Percentiles rank a stretch among this genome's conserved stretches.
Evolutionary conservation across 176 grass and related monocot species (phyloP).

Genomic region (Neostapfia colusana): DNA sequence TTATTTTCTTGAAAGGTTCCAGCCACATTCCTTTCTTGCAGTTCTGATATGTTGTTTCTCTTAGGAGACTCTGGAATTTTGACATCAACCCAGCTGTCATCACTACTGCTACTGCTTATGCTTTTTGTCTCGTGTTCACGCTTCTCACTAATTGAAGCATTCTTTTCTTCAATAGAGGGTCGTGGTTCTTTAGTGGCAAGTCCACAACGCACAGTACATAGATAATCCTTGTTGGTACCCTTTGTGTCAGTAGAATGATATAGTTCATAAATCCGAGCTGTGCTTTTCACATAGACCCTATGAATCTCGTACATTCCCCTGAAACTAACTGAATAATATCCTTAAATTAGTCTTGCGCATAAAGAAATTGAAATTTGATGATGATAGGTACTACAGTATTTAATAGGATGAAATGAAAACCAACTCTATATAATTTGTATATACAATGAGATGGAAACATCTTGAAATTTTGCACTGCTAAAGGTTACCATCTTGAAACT

Average conservation of each 20-base stretch:
- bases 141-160: constrained; percentile 40
- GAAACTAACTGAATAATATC: constrained; percentile 62
- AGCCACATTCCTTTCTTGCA: constrained; percentile 38
- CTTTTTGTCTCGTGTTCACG: constrained; percentile 43
- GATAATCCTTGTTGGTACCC: constrained; percentile 64
- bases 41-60: constrained; percentile 24
- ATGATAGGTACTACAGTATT: background rate
- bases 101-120: constrained; percentile 52
- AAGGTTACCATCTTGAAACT: background rate
- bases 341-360: constrained; percentile 26
- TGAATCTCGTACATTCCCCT: constrained; percentile 68
- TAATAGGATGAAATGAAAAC: constrained; percentile 18
- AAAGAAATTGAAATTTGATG: constrained; percentile 3
- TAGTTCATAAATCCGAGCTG: constrained; percentile 82
- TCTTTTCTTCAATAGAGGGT: constrained; percentile 36
- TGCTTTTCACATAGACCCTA: constrained; percentile 71
- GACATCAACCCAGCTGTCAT: constrained; percentile 90
- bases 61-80: constrained; percentile 52
- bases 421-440: background rate
- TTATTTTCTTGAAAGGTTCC: constrained; percentile 34
- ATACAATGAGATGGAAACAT: constrained; percentile 16
- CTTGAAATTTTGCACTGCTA: background rate
- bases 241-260: constrained; percentile 59
- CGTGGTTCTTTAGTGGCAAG: constrained; percentile 45
- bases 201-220: constrained; percentile 80